Conservation (phyloP, 345 rosid species). For the Orychophragmus violaceus region DNA sequence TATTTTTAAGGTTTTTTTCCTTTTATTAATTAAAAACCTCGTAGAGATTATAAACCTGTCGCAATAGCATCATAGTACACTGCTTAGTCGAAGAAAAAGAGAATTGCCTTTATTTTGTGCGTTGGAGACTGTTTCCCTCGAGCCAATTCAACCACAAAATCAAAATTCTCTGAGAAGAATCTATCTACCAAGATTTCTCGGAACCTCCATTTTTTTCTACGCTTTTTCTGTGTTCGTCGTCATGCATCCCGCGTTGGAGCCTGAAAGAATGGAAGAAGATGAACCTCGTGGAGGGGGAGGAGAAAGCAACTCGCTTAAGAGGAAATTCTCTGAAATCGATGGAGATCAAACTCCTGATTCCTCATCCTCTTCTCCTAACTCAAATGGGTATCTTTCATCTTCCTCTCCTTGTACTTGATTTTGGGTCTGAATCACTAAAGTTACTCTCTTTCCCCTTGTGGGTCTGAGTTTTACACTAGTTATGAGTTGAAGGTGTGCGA, state of each 20-base stretch:
- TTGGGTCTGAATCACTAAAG: not conserved
- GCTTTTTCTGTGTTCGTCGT: too few species aligned
- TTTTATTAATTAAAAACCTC: too few species aligned
- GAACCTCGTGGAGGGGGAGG: not conserved
- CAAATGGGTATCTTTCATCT: constrained; percentile 13
- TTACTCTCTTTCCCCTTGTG: not conserved
- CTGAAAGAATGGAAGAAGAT: constrained; percentile 11
- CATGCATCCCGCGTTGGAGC: constrained; percentile 24
- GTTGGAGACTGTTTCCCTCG: too few species aligned
- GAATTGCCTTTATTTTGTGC: too few species aligned
- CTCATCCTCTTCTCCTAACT: not conserved
- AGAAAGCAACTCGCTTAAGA: constrained; percentile 32
- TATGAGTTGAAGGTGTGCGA: constrained; percentile 59
- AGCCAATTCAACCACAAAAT: too few species aligned
- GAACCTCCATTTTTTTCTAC: not conserved
- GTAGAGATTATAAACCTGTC: too few species aligned
- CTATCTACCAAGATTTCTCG: too few species aligned
- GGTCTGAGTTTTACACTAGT: constrained; percentile 27
- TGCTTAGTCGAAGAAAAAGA: too few species aligned
- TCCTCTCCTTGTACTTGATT: not conserved
- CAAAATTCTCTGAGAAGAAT: too few species aligned
- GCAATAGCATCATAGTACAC: too few species aligned
- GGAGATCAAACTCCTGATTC: constrained; percentile 15
- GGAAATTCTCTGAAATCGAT: constrained; percentile 42
- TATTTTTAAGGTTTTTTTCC: too few species aligned